Conservation (phyloP, 2,329 filamentous ascomycete species). For the Colletotrichum salicis region DNA sequence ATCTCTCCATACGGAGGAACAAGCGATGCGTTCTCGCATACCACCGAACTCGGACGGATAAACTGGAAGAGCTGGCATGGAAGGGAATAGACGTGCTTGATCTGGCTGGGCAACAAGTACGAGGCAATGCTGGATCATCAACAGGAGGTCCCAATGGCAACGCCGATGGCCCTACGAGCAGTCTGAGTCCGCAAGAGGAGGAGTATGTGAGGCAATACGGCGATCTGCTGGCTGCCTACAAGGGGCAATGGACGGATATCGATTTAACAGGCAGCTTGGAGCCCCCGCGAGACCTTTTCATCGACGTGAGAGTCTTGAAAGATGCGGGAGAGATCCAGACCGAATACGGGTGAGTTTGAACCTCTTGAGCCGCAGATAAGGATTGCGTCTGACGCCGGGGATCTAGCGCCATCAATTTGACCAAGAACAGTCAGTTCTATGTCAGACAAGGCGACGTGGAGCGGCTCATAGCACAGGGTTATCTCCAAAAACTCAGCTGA, state of each 20-base stretch:
- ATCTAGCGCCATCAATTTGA: constrained; percentile 87
- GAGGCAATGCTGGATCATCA: constrained; percentile 47
- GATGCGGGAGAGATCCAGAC: constrained; percentile 99
- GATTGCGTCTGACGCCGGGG: constrained; percentile 30
- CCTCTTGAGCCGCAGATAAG: background rate
- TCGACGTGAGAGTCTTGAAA: constrained; percentile 94
- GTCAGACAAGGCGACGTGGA: constrained; percentile 97
- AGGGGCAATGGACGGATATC: constrained; percentile 98
- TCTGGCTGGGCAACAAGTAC: constrained; percentile 66
- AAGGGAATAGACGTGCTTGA: constrained; percentile 86
- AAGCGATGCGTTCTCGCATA: constrained; percentile 96
- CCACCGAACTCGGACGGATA: constrained; percentile 88
- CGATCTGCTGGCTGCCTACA: constrained; percentile 93
- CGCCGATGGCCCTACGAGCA: constrained; percentile 71
- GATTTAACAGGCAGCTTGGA: constrained; percentile 94
- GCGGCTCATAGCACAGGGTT: constrained; percentile 91
- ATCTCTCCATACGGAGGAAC: constrained; percentile 94
- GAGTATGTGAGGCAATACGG: constrained; percentile 94
- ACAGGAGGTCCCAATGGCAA: constrained; percentile 45
- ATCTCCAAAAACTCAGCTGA: constrained; percentile 90
- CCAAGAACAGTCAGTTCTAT: constrained; percentile 98
- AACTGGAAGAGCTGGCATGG: constrained; percentile 95
- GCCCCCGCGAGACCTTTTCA: constrained; percentile 94
- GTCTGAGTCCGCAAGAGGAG: constrained; percentile 93
- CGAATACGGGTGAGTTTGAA: constrained; percentile 84